phyloP scores from a whole-genome alignment of 1,139 yeast species.

The Lodderomyces elongisporus region DNA sequence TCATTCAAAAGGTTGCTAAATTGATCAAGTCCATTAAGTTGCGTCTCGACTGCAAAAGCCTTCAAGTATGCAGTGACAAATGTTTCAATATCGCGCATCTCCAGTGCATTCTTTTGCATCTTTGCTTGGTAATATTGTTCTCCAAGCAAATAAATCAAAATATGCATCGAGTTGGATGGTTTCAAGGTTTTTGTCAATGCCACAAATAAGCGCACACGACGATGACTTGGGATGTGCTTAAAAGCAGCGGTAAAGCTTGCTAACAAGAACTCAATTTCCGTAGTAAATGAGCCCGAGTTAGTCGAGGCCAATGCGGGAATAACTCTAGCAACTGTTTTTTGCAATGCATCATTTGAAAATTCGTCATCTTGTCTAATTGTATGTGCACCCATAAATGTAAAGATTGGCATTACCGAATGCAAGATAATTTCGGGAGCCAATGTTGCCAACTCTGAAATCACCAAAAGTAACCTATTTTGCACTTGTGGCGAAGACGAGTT shows the following conservation, averaged over 20 bases:
- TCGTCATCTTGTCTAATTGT: slow-evolving; percentile 96
- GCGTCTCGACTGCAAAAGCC: slow-evolving; percentile 64
- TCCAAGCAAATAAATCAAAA: slow-evolving; percentile 73
- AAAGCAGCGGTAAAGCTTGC: slow-evolving; percentile 91
- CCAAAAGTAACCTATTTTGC: slow-evolving; percentile 79
- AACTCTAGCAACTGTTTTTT: slow-evolving; percentile 84
- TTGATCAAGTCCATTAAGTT: slow-evolving; percentile 53
- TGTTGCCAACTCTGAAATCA: slow-evolving; percentile 82
- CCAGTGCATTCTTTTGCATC: slow-evolving; percentile 55
- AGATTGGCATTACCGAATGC: slow-evolving; percentile 97
- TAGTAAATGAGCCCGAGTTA: slow-evolving; percentile 45
- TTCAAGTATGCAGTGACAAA: slow-evolving; percentile 67
- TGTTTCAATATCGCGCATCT: slow-evolving; percentile 59
- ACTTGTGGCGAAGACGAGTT: slow-evolving; percentile 90
- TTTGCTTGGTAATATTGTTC: slow-evolving; percentile 62
- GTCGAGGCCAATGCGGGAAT: slow-evolving; percentile 82
- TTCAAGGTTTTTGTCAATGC: slow-evolving; percentile 77
- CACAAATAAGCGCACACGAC: slow-evolving; percentile 80
- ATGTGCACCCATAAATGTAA: slow-evolving; percentile 98
- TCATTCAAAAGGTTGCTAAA: slow-evolving; percentile 53
- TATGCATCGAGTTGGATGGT: slow-evolving; percentile 60
- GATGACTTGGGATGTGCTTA: slow-evolving; percentile 92
- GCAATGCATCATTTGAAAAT: slow-evolving; percentile 86
- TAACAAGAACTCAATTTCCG: slow-evolving; percentile 77
- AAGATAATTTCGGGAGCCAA: slow-evolving; percentile 86